Percentiles rank a stretch among this genome's conserved stretches.
Evolutionary conservation across 176 grass and related monocot genomes (phyloP).

Genomic region (Hsuehochloa calcarea): DNA sequence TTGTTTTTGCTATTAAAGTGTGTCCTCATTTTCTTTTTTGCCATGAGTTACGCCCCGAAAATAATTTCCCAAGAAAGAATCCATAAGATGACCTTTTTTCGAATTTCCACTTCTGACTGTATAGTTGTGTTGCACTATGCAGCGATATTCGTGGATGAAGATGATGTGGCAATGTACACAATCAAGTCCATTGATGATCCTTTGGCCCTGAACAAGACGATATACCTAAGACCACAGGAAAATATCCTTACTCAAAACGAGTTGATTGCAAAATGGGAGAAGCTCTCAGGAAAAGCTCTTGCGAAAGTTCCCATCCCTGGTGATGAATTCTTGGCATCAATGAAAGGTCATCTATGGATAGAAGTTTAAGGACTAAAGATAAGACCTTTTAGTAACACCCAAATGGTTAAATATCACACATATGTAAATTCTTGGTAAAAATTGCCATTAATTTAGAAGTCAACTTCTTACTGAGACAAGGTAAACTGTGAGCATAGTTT

Average conservation of each 20-base stretch:
- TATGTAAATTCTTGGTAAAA: not conserved
- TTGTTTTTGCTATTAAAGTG: too few species aligned
- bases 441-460: not conserved
- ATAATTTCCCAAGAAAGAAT: too few species aligned
- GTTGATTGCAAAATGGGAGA: constrained; percentile 50
- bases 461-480: not conserved
- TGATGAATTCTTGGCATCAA: constrained; percentile 48
- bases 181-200: constrained; percentile 55
- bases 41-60: too few species aligned
- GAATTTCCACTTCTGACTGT: not conserved
- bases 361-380: not conserved
- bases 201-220: constrained; percentile 54
- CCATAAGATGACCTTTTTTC: not conserved
- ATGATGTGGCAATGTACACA: constrained; percentile 50
- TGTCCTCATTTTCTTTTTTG: too few species aligned
- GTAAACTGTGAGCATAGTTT: not conserved
- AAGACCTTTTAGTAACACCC: not conserved
- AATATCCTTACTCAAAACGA: constrained; percentile 64
- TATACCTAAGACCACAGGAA: constrained; percentile 45
- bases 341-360: constrained; percentile 39
- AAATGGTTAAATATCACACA: not conserved
- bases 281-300: constrained; percentile 48
- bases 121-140: not conserved
- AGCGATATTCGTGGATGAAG: constrained; percentile 49
- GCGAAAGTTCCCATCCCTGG: constrained; percentile 35